Evolutionary conservation across 176 grass and related monocot genomes (phyloP), one percentile per base, ranked within the genome.

Genomic region (Dendrocalamus sinicus): DNA sequence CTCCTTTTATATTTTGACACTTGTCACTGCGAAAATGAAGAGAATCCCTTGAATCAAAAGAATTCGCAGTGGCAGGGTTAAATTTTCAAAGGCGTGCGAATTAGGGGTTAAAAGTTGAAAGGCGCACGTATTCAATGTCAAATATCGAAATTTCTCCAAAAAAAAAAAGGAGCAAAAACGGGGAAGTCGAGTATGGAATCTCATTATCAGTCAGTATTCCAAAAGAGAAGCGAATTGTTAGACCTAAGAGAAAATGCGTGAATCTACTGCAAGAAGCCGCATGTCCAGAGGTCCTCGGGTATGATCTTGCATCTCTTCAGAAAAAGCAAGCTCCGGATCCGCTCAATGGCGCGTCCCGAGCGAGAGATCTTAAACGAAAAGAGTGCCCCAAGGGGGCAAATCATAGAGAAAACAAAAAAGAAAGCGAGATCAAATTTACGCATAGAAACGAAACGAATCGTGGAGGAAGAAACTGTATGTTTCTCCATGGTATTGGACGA

Each of bases 211-310:
- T 7, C 16, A 47, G 10, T 9, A 10, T 2, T 35, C 0, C 2
- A 7, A n/a, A 5, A 17, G 4, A 40, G 12, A n/a, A 60, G 0
- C 1, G 4, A 79, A 24, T 26, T 84, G 87, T 89, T 80, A 48
- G 75, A 67, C 1, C 87, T 84, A 80, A 81, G 81, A 85, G 87
- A 85, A 89, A 89, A 89, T 89, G 87, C 87, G 47, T 19, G 24
- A 58, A 85, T 80, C 76, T 74, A 89, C 24, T 2, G 24, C 20
- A 20, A 84, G 81, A 84, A 77, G 1, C 78, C 55, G 80, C 83
- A 82, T 90, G 88, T 90, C 88, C 88, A 86, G 73, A 78, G 84
- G 28, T 77, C 88, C 84, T 65, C 1, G 4, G 4, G 5, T 82
- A 1, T 82, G 62, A 65, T 86, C 12, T 86, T 10, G 84, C 88